Conservation (phyloP, 73 alveolate genomes). For the Paraurostyla sp. region DNA sequence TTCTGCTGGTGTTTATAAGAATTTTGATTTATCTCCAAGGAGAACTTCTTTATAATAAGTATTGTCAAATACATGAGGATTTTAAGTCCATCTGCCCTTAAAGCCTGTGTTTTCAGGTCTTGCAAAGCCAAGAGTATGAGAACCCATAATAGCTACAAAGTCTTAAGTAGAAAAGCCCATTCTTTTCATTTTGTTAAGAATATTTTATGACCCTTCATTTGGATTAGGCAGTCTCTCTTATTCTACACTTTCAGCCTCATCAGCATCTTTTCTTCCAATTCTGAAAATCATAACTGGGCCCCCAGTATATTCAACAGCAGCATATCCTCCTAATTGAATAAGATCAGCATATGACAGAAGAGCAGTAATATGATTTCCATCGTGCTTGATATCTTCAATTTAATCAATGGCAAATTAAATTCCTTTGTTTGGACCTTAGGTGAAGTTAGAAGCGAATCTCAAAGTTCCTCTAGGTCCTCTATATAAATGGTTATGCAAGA, state of each 20-base stretch:
- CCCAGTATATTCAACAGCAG: conserved; percentile 83
- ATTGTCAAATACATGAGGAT: conserved; percentile 84
- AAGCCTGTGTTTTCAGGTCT: conserved; percentile 69
- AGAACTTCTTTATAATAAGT: conserved; percentile 79
- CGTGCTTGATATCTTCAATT: conserved; percentile 67
- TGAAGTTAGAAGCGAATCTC: conserved; percentile 49
- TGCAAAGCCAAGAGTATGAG: conserved; percentile 80
- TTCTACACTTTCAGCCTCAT: conserved; percentile 38
- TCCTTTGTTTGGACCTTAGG: conserved; percentile 70
- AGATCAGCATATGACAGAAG: conserved; percentile 66
- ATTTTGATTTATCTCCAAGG: conserved; percentile 64
- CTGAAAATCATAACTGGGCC: conserved; percentile 78
- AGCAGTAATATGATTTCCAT: conserved; percentile 78
- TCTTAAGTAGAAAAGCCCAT: conserved; percentile 77
- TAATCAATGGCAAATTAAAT: conserved; percentile 69
- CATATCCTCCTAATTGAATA: conserved; percentile 81
- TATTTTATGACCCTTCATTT: neutral
- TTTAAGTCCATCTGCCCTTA: conserved; percentile 77
- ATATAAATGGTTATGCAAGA: neutral
- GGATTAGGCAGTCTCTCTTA: conserved; percentile 72
- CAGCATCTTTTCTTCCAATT: conserved; percentile 81
- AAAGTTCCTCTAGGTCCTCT: conserved; percentile 80
- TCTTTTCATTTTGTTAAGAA: conserved; percentile 60
- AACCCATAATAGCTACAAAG: conserved; percentile 80
- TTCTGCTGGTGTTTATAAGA: conserved; percentile 72